These are phyloP conservation scores for Alternaria atra DNA, from an alignment of 2,329 filamentous ascomycete genomes.

Conservation along the genomic window DNA sequence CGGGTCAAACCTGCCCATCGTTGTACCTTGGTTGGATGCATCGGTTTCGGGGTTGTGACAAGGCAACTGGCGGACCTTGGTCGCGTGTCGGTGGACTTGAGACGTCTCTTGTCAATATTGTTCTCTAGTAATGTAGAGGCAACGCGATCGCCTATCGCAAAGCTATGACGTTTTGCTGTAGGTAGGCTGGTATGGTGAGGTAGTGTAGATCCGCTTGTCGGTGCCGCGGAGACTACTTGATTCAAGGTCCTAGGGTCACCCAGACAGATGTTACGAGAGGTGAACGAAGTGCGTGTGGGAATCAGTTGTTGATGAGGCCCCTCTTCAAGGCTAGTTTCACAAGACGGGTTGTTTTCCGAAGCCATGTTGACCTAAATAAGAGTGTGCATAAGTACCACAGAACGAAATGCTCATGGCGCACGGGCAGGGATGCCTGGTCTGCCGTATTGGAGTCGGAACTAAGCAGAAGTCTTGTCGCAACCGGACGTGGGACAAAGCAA, in stretches of 20 bases:
- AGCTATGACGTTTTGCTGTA: slow-evolving; percentile 12
- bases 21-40: slow-evolving; percentile 38
- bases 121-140: slow-evolving; percentile 4
- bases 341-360: slow-evolving; percentile 20
- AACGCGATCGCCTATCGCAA: slow-evolving; percentile 8
- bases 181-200: slow-evolving; percentile 7
- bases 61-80: slow-evolving; percentile 32
- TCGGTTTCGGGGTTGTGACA: slow-evolving; percentile 26
- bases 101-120: neutral
- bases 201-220: slow-evolving; percentile 7
- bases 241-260: slow-evolving; percentile 1
- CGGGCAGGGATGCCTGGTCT: slow-evolving; percentile 29
- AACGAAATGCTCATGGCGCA: slow-evolving; percentile 22
- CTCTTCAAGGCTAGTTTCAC: slow-evolving; percentile 22
- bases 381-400: slow-evolving; percentile 23
- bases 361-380: slow-evolving; percentile 35
- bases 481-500: slow-evolving; percentile 30
- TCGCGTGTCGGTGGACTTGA: slow-evolving; percentile 1
- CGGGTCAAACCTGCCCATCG: slow-evolving; percentile 47
- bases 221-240: slow-evolving; percentile 7
- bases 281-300: slow-evolving; percentile 30
- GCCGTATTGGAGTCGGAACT: slow-evolving; percentile 18
- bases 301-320: slow-evolving; percentile 26
- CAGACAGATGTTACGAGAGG: slow-evolving; percentile 2
- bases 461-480: slow-evolving; percentile 12